phyloP scores from a whole-genome alignment of 2,329 filamentous ascomycete genomes.

The Apiospora malaysiana region DNA sequence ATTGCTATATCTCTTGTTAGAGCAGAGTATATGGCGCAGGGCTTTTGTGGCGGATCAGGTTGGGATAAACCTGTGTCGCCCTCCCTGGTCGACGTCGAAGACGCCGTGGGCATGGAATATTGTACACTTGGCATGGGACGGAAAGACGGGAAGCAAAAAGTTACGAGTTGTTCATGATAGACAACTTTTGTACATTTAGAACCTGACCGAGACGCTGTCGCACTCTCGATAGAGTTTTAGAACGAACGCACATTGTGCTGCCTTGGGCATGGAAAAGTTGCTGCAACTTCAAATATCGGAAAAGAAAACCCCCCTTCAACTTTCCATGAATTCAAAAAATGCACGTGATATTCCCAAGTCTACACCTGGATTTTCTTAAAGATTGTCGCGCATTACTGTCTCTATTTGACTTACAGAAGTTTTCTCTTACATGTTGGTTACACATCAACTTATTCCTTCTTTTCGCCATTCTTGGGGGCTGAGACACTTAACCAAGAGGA shows the following conservation, averaged over 20 bases:
- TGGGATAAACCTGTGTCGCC: slow-evolving; percentile 11
- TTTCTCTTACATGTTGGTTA: background rate
- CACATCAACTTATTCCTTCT: background rate
- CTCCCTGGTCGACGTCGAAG: background rate
- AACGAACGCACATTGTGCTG: background rate
- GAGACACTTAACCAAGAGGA: slow-evolving; percentile 21
- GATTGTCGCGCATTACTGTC: background rate
- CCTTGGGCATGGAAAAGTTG: slow-evolving; percentile 2
- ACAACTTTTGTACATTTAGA: slow-evolving; percentile 15
- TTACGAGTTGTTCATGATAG: slow-evolving; percentile 7
- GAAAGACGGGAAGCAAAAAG: background rate
- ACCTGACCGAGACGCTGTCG: background rate
- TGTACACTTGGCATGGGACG: slow-evolving; percentile 1
- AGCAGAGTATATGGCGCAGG: background rate
- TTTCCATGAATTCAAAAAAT: background rate
- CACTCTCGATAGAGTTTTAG: slow-evolving; percentile 1
- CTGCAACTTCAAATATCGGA: slow-evolving; percentile 5
- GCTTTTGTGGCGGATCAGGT: background rate
- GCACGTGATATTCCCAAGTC: background rate
- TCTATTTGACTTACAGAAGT: background rate
- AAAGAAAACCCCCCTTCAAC: slow-evolving; percentile 12
- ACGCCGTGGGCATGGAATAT: slow-evolving; percentile 13
- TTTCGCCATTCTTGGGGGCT: background rate
- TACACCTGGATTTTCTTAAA: background rate
- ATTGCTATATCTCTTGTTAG: background rate